Conservation (phyloP, 1,139 yeast genomes). For the Geotrichum siamense region DNA sequence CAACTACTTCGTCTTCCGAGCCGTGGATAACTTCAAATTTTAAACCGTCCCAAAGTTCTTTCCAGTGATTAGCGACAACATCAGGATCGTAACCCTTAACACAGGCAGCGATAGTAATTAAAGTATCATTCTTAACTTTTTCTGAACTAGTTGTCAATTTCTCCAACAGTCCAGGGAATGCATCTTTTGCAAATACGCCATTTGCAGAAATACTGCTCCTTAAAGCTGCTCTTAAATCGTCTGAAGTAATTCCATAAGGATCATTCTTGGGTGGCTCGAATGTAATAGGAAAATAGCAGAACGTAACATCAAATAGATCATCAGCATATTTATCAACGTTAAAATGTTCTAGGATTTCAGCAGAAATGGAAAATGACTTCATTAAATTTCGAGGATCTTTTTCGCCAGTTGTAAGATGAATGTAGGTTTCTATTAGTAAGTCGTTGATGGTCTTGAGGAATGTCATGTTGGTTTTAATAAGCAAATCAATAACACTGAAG, state of each 20-base stretch:
- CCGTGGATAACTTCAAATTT: conserved; percentile 82
- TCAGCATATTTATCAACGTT: conserved; percentile 40
- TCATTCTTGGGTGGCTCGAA: conserved; percentile 90
- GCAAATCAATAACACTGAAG: conserved; percentile 44
- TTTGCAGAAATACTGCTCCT: conserved; percentile 53
- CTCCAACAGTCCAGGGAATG: conserved; percentile 71
- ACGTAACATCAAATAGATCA: conserved; percentile 77
- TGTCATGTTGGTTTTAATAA: conserved; percentile 30
- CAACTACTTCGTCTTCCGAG: conserved; percentile 41
- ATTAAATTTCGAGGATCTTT: conserved; percentile 88
- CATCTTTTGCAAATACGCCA: conserved; percentile 58
- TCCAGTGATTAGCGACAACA: conserved; percentile 51
- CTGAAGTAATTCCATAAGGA: conserved; percentile 75
- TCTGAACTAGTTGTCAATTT: conserved; percentile 81
- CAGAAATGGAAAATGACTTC: conserved; percentile 56
- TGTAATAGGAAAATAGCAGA: conserved; percentile 94
- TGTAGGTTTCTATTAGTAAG: conserved; percentile 47
- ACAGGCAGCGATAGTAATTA: conserved; percentile 55
- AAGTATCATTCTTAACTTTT: conserved; percentile 66
- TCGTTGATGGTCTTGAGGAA: conserved; percentile 31
- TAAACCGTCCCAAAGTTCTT: conserved; percentile 76
- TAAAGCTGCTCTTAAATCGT: conserved; percentile 56
- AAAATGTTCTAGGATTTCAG: conserved; percentile 43
- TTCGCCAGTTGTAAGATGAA: conserved; percentile 74
- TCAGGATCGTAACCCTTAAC: conserved; percentile 45